Base-by-base conservation (phyloP, 768 basidiomycete genomes). In the Mycena galopus region DNA sequence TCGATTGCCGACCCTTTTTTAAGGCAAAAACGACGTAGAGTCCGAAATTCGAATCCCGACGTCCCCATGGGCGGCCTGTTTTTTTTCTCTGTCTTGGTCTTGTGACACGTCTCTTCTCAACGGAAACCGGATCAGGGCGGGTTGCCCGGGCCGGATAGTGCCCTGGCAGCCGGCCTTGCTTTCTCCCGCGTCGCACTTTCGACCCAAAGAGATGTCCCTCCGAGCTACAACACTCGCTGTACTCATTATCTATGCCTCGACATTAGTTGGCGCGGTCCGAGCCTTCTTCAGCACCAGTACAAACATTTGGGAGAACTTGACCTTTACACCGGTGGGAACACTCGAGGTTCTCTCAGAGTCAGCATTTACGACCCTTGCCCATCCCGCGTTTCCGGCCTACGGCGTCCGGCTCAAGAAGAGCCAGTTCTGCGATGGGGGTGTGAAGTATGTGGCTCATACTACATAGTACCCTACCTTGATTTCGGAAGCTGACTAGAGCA, bases 301-400 rank as follows among this genome's bases (percentile, higher is more conserved):
- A 63, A 47, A 63, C 44, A 51, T 47, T 30, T 30, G 61, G 30
- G 61, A 63, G 61, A 63, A 63, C 50, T 63, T 30, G 61, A 60
- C 60, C 27, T 69, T 69, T 53, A 19, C 39, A 30, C 59, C 70
- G 27, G 37, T 37, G 25, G 51, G 29, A 21, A 64, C 61, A 29
- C 61, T 70, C 35, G 61, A 58, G 2, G 50, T 55, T 27, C 66
- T 73, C 66, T 73, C 66, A 25, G 65, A 61, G 53, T 44, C 60
- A 23, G 39, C 57, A 23, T 73, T 73, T 55, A 67, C 66, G 23
- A 44, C 71, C n/a, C 65, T 88, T 27, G 66, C 74, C 23, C 87
- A 88, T 57, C 86, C 86, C 3, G 74, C 78, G 35, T 88, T 87
- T 62, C 86, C 87, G 4, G 78, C 78, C n/a, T 76, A 88, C 73